phyloP scores from a whole-genome alignment of 768 basidiomycete species.

The Boletus rex-veris region DNA sequence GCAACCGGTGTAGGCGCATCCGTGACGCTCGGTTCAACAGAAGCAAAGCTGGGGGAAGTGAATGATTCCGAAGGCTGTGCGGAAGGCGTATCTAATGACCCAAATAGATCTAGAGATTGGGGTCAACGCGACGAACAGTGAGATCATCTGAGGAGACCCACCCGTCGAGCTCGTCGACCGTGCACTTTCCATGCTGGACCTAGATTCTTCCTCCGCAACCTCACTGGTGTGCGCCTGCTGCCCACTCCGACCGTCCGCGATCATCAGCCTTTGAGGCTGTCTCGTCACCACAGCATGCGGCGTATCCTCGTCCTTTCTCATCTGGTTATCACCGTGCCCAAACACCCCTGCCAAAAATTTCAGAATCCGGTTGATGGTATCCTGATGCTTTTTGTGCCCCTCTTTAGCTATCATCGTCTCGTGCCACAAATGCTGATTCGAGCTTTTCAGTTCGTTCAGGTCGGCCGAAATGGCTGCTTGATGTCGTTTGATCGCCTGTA shows the following conservation, averaged over 20 bases:
- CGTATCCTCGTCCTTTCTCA: conserved; percentile 32
- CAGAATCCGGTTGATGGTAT: conserved; percentile 93
- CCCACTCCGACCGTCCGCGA: conserved; percentile 47
- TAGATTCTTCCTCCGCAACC: conserved; percentile 40
- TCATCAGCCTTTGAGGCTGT: conserved; percentile 59
- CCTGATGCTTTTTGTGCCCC: conserved; percentile 88
- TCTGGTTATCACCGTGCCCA: conserved; percentile 48
- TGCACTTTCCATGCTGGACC: conserved; percentile 28
- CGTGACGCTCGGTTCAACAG: conserved; percentile 21
- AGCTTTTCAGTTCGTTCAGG: conserved; percentile 80
- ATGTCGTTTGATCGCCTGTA: conserved; percentile 84
- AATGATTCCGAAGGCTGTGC: conserved; percentile 35
- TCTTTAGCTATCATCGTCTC: conserved; percentile 77
- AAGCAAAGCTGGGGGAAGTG: conserved; percentile 25
- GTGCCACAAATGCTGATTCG: conserved; percentile 90
- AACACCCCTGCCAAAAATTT: conserved; percentile 94
- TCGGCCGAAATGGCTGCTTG: conserved; percentile 91
- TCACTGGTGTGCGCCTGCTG: conserved; percentile 36
- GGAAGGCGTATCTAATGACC: conserved; percentile 46
- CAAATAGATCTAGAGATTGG: conserved; percentile 35
- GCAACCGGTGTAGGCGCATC: conserved; percentile 16
- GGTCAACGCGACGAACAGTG: conserved; percentile 2
- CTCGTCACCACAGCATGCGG: conserved; percentile 47
- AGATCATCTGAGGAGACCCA: not conserved
- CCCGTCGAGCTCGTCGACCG: conserved; percentile 15